phyloP scores from a whole-genome alignment of 352 stramenopile species.

The Achlya hypogyna region DNA sequence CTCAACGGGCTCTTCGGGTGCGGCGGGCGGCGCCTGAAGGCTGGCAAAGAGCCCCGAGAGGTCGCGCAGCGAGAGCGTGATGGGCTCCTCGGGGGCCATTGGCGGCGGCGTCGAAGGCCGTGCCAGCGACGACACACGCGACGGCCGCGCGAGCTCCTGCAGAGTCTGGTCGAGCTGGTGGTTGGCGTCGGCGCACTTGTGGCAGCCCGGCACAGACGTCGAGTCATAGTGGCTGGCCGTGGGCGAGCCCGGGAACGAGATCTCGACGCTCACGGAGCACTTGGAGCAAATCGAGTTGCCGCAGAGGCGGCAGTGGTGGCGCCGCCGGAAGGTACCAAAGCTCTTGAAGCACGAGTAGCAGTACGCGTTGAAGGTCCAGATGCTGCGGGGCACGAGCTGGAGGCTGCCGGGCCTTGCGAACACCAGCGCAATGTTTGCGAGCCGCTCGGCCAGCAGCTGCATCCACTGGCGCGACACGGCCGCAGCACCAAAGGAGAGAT shows the following conservation, averaged over 20 bases:
- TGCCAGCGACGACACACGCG: not conserved
- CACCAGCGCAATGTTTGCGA: not conserved
- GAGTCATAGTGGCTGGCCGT: not conserved
- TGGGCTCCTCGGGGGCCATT: not conserved
- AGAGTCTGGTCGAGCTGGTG: not conserved
- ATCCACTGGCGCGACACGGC: not conserved
- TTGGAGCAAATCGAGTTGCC: constrained; percentile 14
- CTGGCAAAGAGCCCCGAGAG: not conserved
- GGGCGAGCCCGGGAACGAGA: not conserved
- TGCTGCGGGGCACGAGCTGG: not conserved
- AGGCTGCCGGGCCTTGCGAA: not conserved
- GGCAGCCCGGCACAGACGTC: not conserved
- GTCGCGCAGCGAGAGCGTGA: not conserved
- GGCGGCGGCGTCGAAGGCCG: not conserved
- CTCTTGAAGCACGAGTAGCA: constrained; percentile 10
- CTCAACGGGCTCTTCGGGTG: not conserved
- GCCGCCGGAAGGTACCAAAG: not conserved
- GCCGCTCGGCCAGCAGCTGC: not conserved
- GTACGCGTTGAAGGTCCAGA: constrained; percentile 16
- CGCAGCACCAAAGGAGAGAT: not conserved
- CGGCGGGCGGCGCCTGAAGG: not conserved
- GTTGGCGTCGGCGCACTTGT: constrained; percentile 2
- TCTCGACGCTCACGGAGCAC: not conserved
- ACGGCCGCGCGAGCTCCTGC: not conserved
- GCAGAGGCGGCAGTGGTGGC: constrained; percentile 16